Percentiles rank a stretch among this genome's conserved stretches.
Conservation (phyloP, 2,329 filamentous ascomycete genomes). For the Pseudogymnoascus sp. region DNA sequence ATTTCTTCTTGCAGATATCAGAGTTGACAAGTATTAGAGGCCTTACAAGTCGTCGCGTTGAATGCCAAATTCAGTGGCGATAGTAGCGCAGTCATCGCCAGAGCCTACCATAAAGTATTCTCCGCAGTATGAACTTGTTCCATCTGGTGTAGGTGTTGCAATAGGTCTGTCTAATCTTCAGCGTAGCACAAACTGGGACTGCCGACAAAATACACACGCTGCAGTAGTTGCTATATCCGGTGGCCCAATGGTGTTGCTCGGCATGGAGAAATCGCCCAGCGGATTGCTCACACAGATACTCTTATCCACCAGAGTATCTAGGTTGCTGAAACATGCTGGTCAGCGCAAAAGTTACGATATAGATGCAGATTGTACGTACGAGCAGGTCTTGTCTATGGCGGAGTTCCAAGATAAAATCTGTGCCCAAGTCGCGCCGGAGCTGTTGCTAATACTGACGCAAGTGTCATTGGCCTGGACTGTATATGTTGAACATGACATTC, state of each 20-base stretch:
- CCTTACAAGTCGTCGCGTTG: background rate
- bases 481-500: background rate
- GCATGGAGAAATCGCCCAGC: background rate
- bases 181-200: background rate
- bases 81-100: conserved; percentile 1
- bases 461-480: background rate
- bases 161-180: background rate
- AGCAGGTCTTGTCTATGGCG: background rate
- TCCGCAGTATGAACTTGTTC: background rate
- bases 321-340: background rate
- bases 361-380: background rate
- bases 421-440: background rate
- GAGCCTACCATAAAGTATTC: background rate
- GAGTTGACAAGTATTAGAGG: background rate
- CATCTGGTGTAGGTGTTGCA: conserved; percentile 15
- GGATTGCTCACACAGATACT: background rate
- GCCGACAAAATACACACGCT: background rate
- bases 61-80: background rate
- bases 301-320: background rate
- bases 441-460: conserved; percentile 13
- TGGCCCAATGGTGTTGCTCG: background rate
- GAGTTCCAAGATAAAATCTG: conserved; percentile 10
- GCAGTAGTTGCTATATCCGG: background rate
- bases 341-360: background rate
- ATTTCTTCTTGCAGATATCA: background rate